These are phyloP conservation scores for Pichia heedii DNA, from an alignment of 805 yeast genomes.

Conservation along the genomic window DNA sequence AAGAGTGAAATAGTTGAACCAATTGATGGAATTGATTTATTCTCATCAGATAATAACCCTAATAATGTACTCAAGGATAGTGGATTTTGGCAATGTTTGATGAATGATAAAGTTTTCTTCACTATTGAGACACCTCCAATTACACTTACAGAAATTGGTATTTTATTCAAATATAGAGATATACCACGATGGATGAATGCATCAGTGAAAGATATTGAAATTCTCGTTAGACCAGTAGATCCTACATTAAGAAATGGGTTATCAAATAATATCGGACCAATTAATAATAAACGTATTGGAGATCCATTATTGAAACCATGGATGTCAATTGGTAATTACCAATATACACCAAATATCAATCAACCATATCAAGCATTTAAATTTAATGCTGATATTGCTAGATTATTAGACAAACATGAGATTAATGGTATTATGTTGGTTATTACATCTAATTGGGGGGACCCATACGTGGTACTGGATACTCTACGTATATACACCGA, in stretches of 20 bases:
- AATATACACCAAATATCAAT: not conserved
- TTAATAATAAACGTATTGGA: not conserved
- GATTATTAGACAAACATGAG: not conserved
- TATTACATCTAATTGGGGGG: not conserved
- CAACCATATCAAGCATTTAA: not conserved
- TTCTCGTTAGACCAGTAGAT: not conserved
- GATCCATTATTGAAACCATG: not conserved
- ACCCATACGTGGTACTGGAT: not conserved
- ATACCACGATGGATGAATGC: not conserved
- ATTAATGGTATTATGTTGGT: not conserved
- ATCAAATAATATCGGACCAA: not conserved
- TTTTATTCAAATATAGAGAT: not conserved
- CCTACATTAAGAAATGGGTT: not conserved
- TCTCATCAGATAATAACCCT: not conserved
- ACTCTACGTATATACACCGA: not conserved
- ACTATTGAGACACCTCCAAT: not conserved
- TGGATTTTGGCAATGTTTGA: not conserved
- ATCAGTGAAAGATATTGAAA: not conserved
- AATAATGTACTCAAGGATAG: not conserved
- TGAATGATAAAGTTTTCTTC: not conserved
- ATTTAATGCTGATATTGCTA: not conserved
- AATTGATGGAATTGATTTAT: not conserved
- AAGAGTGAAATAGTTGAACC: not conserved
- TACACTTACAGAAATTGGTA: not conserved
- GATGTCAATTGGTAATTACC: not conserved